Percentiles rank a stretch among this genome's conserved stretches.
Evolutionary conservation across 2,329 filamentous ascomycete genomes (phyloP).

Genomic region (Nothopassalora personata): DNA sequence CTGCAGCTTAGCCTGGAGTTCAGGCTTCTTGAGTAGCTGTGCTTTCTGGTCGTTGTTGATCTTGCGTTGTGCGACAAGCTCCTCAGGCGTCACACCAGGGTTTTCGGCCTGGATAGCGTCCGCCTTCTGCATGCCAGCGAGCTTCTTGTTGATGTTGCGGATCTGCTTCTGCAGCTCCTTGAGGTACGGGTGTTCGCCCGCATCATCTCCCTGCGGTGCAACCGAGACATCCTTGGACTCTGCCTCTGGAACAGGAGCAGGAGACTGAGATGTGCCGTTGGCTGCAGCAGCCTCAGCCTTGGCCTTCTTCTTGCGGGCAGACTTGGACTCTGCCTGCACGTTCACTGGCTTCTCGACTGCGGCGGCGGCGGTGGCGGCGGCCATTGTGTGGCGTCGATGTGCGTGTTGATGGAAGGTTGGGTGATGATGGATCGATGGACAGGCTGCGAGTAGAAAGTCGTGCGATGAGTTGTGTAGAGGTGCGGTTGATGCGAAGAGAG

Average conservation of each 20-base stretch:
- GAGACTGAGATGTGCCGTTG: slow-evolving; percentile 13
- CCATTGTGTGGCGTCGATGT: slow-evolving; percentile 46
- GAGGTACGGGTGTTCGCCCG: slow-evolving; percentile 70
- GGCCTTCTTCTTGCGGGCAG: slow-evolving; percentile 43
- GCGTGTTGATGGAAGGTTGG: not conserved
- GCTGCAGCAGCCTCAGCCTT: slow-evolving; percentile 38
- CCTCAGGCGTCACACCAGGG: slow-evolving; percentile 64
- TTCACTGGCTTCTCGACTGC: slow-evolving; percentile 49
- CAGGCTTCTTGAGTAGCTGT: slow-evolving; percentile 70
- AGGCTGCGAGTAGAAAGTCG: not conserved
- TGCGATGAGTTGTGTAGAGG: not conserved
- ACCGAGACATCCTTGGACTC: slow-evolving; percentile 23
- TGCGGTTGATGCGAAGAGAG: not conserved
- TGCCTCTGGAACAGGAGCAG: slow-evolving; percentile 18
- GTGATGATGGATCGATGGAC: not conserved
- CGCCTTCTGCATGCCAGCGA: slow-evolving; percentile 70
- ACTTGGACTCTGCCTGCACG: slow-evolving; percentile 42
- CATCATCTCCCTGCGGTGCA: slow-evolving; percentile 45
- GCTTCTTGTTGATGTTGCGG: slow-evolving; percentile 89
- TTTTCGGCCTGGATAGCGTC: slow-evolving; percentile 65
- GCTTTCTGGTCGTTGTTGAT: slow-evolving; percentile 79
- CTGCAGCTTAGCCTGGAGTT: slow-evolving; percentile 61
- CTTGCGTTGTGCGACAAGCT: slow-evolving; percentile 64
- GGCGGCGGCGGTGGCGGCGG: slow-evolving; percentile 43
- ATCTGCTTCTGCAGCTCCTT: slow-evolving; percentile 91